A percentile compares a stretch with the other conserved stretches of the same genome.
Conservation (phyloP, 2,329 filamentous ascomycete genomes). For the Xylaria sp. region DNA sequence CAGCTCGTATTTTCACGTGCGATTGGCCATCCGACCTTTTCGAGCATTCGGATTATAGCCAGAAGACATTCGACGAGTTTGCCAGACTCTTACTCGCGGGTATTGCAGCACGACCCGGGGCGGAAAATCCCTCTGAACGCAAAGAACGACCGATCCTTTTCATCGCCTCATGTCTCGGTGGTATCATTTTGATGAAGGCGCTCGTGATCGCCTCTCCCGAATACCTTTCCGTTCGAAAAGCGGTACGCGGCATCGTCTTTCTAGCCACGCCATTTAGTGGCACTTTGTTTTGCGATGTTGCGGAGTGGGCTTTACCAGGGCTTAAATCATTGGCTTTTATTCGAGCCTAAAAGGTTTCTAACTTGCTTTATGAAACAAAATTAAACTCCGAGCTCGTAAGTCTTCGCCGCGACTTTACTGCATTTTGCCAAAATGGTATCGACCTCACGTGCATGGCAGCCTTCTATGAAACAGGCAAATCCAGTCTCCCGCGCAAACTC, state of each 20-base stretch:
- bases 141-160: not conserved
- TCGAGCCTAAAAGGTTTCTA: not conserved
- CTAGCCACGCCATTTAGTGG: not conserved
- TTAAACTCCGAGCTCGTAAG: not conserved
- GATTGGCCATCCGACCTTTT: constrained; percentile 9
- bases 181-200: constrained; percentile 3
- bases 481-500: not conserved
- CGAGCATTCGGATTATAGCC: not conserved
- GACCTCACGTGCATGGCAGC: not conserved
- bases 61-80: not conserved
- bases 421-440: not conserved
- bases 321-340: not conserved
- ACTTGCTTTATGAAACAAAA: not conserved
- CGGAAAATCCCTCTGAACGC: not conserved
- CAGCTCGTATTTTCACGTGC: constrained; percentile 3
- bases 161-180: constrained; percentile 10
- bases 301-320: not conserved
- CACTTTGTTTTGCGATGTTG: not conserved
- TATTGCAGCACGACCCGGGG: not conserved
- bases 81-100: not conserved
- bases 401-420: not conserved
- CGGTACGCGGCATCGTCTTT: not conserved
- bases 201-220: not conserved
- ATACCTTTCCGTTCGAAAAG: not conserved
- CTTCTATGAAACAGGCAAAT: constrained; percentile 1